Evolutionary conservation across 495 filamentous ascomycete species (phyloP), one percentile per base, ranked within the genome.

Genomic region (Neurospora sp.): DNA sequence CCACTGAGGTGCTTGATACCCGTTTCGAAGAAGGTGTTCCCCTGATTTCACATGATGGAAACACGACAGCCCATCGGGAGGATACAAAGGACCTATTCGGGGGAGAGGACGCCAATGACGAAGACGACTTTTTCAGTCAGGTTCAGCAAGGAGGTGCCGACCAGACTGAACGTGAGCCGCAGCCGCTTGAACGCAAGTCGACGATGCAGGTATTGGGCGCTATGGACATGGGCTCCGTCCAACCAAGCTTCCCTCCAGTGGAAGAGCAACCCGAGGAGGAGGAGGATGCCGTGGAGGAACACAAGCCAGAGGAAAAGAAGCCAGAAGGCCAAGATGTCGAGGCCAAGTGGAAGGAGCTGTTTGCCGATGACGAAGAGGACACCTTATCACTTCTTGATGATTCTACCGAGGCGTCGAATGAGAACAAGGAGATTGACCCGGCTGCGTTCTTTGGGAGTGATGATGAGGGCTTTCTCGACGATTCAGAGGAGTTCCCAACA

Each of bases 281-380:
- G 10, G 31, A 47, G n/a, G 72, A 75, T 39, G 22, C 47, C 12
- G 9, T 68, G 35, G 73, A 75, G 22, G 69, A 73, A 82, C n/a
- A 74, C 35, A 45, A 72, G 59, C 68, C 74, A 22, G 76, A 80
- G 39, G 73, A 76, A 41, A 80, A 75, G 59, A 65, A 65, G 27
- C 53, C 27, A 35, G 47, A 39, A 16, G 72, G 68, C 1, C 76
- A 79, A 39, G 91, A 96, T 75, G 81, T 96, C 8, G 90, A 91
- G 68, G 92, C 91, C 3, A 88, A 90, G 74, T 98, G 96, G 96
- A 85, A 93, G 75, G 92, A 90, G 59, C 92, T 92, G 73, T 85
- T 98, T 75, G 91, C 82, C 40, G 91, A 89, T 47, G 94, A 96
- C 75, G 93, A 95, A 71, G 84, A 94, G 53, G 87, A 91, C 68